Conservation (phyloP, 495 filamentous ascomycete species). For the Lichenothelia convexa region DNA sequence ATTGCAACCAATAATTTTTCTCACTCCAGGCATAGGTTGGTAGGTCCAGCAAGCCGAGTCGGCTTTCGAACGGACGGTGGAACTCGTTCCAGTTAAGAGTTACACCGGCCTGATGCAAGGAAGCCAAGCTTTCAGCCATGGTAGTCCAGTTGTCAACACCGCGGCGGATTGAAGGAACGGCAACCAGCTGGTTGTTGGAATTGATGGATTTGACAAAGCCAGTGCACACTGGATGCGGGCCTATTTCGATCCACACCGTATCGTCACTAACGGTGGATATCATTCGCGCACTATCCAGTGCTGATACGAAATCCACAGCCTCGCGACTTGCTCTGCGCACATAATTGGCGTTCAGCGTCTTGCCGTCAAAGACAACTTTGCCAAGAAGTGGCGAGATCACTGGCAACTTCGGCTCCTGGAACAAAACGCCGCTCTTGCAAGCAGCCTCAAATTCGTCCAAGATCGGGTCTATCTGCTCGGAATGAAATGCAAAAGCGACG, state of each 20-base stretch:
- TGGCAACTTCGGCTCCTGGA: constrained; percentile 42
- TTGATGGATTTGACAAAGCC: constrained; percentile 12
- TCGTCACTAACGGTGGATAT: constrained; percentile 10
- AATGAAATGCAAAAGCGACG: constrained; percentile 69
- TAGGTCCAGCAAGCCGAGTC: constrained; percentile 1
- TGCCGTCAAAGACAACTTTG: constrained; percentile 35
- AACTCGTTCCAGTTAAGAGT: constrained; percentile 8
- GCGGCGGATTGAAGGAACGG: constrained; percentile 3
- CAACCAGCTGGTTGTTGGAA: constrained; percentile 9
- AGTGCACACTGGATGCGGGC: constrained; percentile 21
- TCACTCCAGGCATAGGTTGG: constrained; percentile 15
- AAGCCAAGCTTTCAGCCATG: constrained; percentile 1
- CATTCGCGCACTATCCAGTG: constrained; percentile 24
- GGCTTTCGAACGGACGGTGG: constrained; percentile 2
- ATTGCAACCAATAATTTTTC: constrained; percentile 28
- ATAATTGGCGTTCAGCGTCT: constrained; percentile 40
- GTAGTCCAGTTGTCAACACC: constrained; percentile 7
- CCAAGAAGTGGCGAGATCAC: constrained; percentile 53
- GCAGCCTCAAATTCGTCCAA: constrained; percentile 46
- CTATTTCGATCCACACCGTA: constrained; percentile 24
- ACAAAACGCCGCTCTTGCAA: constrained; percentile 29
- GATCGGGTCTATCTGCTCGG: constrained; percentile 61
- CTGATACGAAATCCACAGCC: constrained; percentile 53
- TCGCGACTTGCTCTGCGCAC: constrained; percentile 48
- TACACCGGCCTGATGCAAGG: constrained; percentile 4